These are phyloP conservation scores for Erythrophleum fordii DNA, from an alignment of 306 rosid species.

Conservation along the genomic window DNA sequence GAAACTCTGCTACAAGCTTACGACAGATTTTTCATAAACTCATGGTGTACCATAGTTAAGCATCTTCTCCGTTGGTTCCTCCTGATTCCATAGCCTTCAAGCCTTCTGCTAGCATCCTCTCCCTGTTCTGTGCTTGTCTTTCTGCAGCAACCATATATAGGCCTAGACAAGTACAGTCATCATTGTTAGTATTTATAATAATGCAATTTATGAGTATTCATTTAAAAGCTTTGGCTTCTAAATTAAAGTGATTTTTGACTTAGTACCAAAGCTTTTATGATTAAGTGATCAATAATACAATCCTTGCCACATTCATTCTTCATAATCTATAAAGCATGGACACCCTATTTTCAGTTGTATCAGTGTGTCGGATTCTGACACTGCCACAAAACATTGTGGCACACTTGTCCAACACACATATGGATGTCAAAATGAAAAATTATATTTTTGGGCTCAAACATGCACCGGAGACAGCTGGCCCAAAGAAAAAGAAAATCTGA, in stretches of 20 bases:
- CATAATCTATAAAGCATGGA: not conserved
- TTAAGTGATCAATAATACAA: not conserved
- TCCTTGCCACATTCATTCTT: not conserved
- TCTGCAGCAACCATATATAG: slow-evolving; percentile 58
- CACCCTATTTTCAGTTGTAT: too few species aligned
- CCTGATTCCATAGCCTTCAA: slow-evolving; percentile 46
- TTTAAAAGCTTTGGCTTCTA: not conserved
- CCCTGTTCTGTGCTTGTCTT: slow-evolving; percentile 49
- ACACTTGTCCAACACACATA: too few species aligned
- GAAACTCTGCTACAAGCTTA: slow-evolving; percentile 24
- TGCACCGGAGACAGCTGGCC: too few species aligned
- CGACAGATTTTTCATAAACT: slow-evolving; percentile 11
- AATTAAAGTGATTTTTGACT: not conserved
- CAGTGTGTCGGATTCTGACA: too few species aligned
- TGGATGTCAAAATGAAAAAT: too few species aligned
- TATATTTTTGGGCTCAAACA: too few species aligned
- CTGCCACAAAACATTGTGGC: too few species aligned
- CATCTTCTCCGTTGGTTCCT: slow-evolving; percentile 19
- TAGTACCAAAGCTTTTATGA: not conserved
- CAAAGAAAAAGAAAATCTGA: too few species aligned
- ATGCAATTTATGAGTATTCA: not conserved
- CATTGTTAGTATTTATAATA: not conserved
- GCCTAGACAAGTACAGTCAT: slow-evolving; percentile 38
- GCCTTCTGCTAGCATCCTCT: slow-evolving; percentile 52
- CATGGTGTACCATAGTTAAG: slow-evolving; percentile 2